Base-by-base conservation (phyloP, 2,329 filamentous ascomycete species). In the Myriosclerotinia duriaeana region DNA sequence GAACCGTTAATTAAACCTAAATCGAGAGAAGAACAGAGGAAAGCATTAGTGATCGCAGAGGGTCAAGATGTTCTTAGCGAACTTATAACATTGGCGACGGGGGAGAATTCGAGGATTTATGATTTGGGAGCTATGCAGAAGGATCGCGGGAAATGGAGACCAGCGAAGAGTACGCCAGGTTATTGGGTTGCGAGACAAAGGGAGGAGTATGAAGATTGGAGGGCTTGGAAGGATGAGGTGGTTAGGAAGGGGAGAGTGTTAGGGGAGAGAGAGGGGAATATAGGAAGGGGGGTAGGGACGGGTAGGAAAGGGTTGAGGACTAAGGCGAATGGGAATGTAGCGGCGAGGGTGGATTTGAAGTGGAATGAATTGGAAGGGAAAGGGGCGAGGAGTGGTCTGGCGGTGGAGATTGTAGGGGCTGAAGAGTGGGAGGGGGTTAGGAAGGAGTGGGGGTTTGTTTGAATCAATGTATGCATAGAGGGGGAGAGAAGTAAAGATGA, bases 121-220 rank as follows among this genome's bases (percentile, higher is more conserved):
- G 84, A 90, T 72, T 79, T 91, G n/a, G 78, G 76, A 8, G 74
- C 76, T 38, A 75, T 88, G 70, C 84, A 86, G 1, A 78, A 83
- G 74, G 85, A 90, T 73, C 85, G 82, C 75, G 80, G 88, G 52
- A 83, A 84, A 12, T 92, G 89, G 89, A 83, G 85, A 69, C 88
- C 88, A 30, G 85, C 85, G 30, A 85, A 80, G 73, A 81, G 80
- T 50, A 90, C 87, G 55, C 85, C 88, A 5, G 83, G 86, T 74
- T 91, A 87, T 78, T 85, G 88, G 68, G 86, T 87, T 12, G 87
- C 87, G 22, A 83, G 81, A 75, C 84, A 88, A 75, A 82, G 81
- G 66, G 89, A 91, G 77, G 84, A 90, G 69, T 89, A 85, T 73
- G 87, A 83, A 34, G 79, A 82, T 1, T 89, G 86, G 87, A 81